Conservation (phyloP, 805 yeast genomes). For the Scheffersomyces stipitis region DNA sequence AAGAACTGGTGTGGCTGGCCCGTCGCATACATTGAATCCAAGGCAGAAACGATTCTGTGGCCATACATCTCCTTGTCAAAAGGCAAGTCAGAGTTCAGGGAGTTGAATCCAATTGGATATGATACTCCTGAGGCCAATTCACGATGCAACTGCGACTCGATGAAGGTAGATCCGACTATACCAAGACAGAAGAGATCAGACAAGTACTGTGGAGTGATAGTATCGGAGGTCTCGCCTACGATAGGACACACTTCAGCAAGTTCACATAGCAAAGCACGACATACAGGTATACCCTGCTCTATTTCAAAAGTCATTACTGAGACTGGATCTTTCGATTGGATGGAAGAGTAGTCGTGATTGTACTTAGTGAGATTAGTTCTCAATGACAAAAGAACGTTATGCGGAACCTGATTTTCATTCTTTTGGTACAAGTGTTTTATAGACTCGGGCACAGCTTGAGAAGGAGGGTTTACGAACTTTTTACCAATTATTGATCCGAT, state of each 20-base stretch:
- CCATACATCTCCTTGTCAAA: constrained; percentile 23
- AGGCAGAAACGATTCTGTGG: constrained; percentile 35
- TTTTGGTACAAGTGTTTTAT: constrained; percentile 5
- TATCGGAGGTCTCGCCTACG: constrained; percentile 46
- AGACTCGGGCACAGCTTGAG: constrained; percentile 2
- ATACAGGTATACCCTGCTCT: constrained; percentile 39
- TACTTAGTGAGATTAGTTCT: constrained; percentile 37
- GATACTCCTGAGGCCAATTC: constrained; percentile 52
- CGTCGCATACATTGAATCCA: constrained; percentile 48
- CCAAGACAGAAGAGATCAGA: constrained; percentile 49
- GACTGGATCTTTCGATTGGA: not conserved
- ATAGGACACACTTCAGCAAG: constrained; percentile 45
- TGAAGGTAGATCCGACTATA: constrained; percentile 40
- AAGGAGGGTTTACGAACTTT: constrained; percentile 7
- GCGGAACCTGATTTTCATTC: constrained; percentile 4
- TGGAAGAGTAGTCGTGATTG: constrained; percentile 12
- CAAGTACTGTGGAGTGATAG: constrained; percentile 51
- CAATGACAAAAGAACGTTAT: constrained; percentile 28
- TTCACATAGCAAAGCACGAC: constrained; percentile 38
- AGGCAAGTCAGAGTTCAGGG: constrained; percentile 16
- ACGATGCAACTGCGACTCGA: constrained; percentile 51
- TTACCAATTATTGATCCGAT: constrained; percentile 23
- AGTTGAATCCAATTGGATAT: constrained; percentile 48
- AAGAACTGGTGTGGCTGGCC: constrained; percentile 47
- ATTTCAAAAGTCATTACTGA: constrained; percentile 30